phyloP scores from a whole-genome alignment of 352 stramenopile species.

The Pythium sp. region DNA sequence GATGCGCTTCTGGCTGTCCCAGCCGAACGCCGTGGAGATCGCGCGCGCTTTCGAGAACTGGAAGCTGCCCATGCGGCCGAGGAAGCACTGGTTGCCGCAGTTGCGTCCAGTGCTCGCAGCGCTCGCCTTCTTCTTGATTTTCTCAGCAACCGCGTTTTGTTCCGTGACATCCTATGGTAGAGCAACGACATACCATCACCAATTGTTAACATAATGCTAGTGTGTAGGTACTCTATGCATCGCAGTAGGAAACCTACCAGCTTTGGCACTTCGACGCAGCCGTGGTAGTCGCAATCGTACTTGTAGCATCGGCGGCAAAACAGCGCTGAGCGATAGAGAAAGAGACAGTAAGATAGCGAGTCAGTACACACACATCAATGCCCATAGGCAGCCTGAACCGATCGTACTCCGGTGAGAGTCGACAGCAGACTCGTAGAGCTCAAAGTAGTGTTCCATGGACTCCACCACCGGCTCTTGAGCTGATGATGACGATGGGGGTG shows the following conservation, averaged over 20 bases:
- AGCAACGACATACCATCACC: background rate
- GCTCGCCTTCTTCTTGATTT: constrained; percentile 34
- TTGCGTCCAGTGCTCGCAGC: constrained; percentile 58
- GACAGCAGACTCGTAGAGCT: constrained; percentile 52
- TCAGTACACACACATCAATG: background rate
- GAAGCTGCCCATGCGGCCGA: constrained; percentile 42
- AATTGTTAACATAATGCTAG: background rate
- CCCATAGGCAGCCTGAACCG: background rate
- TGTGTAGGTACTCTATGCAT: no score
- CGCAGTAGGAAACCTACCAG: constrained; percentile 30
- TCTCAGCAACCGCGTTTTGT: constrained; percentile 56
- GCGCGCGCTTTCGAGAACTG: constrained; percentile 50
- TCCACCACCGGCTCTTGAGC: constrained; percentile 11
- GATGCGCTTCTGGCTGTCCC: constrained; percentile 38
- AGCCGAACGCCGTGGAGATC: constrained; percentile 49
- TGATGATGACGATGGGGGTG: background rate
- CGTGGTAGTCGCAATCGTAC: constrained; percentile 86
- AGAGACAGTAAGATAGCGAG: background rate
- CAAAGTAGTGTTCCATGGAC: constrained; percentile 37
- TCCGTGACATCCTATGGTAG: constrained; percentile 42
- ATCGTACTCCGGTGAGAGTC: constrained; percentile 72
- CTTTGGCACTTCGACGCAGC: constrained; percentile 49
- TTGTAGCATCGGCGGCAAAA: constrained; percentile 82
- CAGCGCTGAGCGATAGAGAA: constrained; percentile 33
- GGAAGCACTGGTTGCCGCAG: constrained; percentile 76